Base-by-base conservation (phyloP, 2,329 filamentous ascomycete genomes). In the Fusarium sp. region DNA sequence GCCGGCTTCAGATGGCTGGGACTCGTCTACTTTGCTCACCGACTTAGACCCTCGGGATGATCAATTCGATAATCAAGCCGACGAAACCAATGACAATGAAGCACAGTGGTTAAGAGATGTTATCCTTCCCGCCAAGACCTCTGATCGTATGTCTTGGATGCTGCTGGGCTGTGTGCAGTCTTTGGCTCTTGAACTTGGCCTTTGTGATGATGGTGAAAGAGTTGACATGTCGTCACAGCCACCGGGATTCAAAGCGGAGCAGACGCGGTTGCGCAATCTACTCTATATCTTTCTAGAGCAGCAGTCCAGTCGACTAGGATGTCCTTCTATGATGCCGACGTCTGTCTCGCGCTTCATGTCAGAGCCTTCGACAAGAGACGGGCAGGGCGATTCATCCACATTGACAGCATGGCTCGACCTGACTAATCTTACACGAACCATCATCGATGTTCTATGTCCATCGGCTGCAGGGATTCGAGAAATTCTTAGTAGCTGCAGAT, bases 111-210 rank as follows among this genome's bases (percentile, higher is more conserved):
- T 87, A 3, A 83, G 87, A 52, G 87, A 88, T 70, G 87, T 89
- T 40, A 85, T 88, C 44, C 84, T 88, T 44, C 87, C 87, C 5
- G 86, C 87, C 4, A 85, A 85, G 66, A 81, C 86, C 62, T 89
- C 86, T 0, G 72, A 73, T 23, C 88, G 87, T 6, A 89, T 90
- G 87, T 89, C 88, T 2, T 90, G 88, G 88, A 89, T 89, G 85
- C 74, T 89, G 25, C 83, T 90, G 44, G 88, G 88, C 13, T 73
- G 69, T 4, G 61, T 62, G 7, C 60, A 73, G 11, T 70, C 71
- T n/a, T 33, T 72, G 28, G 71, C 69, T 6, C 71, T 72, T 5
- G 69, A 73, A 16, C 33, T 73, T 16, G 71, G 66, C 1, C 28
- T 73, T 4, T 72, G 69, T 25, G 71, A 73, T n/a, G 46, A 30